Base-by-base conservation (phyloP, 495 filamentous ascomycete species). In the Evernia prunastri region DNA sequence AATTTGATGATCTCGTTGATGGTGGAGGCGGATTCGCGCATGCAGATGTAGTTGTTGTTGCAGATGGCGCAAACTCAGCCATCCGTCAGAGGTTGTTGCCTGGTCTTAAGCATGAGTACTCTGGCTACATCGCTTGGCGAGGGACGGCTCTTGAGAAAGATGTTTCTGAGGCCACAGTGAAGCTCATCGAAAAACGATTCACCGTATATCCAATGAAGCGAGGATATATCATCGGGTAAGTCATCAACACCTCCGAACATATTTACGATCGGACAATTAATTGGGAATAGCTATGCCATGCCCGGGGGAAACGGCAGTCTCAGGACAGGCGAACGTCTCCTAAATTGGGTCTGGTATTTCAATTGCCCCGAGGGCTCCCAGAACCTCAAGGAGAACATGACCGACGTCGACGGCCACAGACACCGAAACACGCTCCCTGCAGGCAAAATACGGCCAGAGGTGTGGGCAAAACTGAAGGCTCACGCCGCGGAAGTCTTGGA, bases 331-430 rank as follows among this genome's bases (percentile, higher is more conserved):
- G 59, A 79, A 12, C 76, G 81, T 11, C 76, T 81, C 10, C 72
- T 82, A 36, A 86, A 84, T 68, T 81, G 76, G 60, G 82, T 85
- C 56, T 86, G 81, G 72, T 85, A 85, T 67, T 74, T 69, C 57
- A 84, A 83, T 45, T 60, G n/a, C 56, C 59, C 47, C 40, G 60
- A 40, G 36, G 36, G 36, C 27, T 58, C 25, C 10, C 17, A 27
- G 10, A 43, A 40, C 45, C 66, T 56, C 42, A 29, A 51, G 4
- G 60, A 61, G 2, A 45, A 66, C 29, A 56, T 66, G 40, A 71
- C 67, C 54, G 68, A 65, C 36, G 31, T 64, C 35, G 59, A 66
- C 57, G 65, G 64, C 33, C 64, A 66, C 53, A 57, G 25, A 27
- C 70, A 72, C 53, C 68, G 58, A 20, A 60, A 64, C 49, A 70